Base-by-base conservation (phyloP, 2,329 filamentous ascomycete species). In the Dothideomycetes sp. region DNA sequence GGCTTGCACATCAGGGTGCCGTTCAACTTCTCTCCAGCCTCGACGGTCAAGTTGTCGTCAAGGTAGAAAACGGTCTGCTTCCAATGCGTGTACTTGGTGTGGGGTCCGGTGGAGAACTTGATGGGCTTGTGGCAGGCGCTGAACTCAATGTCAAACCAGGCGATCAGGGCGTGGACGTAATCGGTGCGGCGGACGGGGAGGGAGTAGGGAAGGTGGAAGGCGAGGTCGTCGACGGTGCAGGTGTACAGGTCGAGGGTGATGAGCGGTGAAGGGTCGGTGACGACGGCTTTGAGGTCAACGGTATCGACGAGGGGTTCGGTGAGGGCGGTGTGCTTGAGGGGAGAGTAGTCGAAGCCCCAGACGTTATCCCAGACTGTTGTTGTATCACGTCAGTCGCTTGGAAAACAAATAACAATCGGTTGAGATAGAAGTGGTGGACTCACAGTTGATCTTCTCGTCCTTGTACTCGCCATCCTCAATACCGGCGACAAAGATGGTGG, bases 401-500 rank as follows among this genome's bases (percentile, higher is more conserved):
- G n/a, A n/a, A n/a, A n/a, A n/a, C n/a, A n/a, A n/a, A n/a, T n/a
- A n/a, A n/a, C n/a, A n/a, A n/a, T n/a, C n/a, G n/a, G n/a, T n/a
- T n/a, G n/a, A n/a, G n/a, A n/a, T n/a, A n/a, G n/a, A 24, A 18
- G 22, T 33, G 20, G n/a, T 33, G 13, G n/a, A 37, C 86, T 70
- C 65, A 96, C 89, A 98, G 65, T 88, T 89, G 58, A 98, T 98
- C 76, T 98, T 98, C 72, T 98, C 91, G 49, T 96, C 89, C 74
- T 96, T 96, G 77, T 98, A 98, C 48, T 98, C 91, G 51, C 91
- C 91, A 59, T 98, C 91, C 70, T 98, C 91, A 48, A 98, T 98
- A 58, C 84, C 91, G 45, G 87, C 91, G 63, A 94, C 79, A 67
- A 87, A 95, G 63, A 98, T 94, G 55, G 86, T 95, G 38, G 91